Evolutionary conservation across 331 rosid species (phyloP).

Genomic region (Pyracantha coccinea): DNA sequence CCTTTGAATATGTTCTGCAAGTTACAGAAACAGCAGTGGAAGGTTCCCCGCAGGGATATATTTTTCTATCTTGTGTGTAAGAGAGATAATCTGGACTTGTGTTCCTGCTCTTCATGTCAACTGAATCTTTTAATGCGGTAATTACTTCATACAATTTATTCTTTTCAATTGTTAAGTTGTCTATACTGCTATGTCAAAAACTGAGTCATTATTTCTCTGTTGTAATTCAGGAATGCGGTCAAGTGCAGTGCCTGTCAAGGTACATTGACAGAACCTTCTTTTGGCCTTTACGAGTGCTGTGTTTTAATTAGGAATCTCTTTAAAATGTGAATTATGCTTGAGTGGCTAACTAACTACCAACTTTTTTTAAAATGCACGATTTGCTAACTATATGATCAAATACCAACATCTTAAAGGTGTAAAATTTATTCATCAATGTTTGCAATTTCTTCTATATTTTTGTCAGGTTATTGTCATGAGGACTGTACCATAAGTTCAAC

Average conservation of each 20-base stretch:
- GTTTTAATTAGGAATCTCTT: background rate
- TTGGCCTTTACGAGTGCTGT: background rate
- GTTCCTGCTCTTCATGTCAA: conserved; percentile 63
- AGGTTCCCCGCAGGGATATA: conserved; percentile 44
- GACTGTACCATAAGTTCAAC: conserved; percentile 52
- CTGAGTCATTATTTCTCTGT: conserved; percentile 16
- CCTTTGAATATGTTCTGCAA: conserved; percentile 25
- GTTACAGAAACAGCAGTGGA: conserved; percentile 38
- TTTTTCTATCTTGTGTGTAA: conserved; percentile 75
- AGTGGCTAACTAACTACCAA: too few species aligned
- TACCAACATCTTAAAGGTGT: background rate
- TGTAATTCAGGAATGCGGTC: conserved; percentile 57
- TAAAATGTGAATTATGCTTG: too few species aligned
- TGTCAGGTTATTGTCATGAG: conserved; percentile 68
- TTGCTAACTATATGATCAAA: background rate
- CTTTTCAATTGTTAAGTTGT: background rate
- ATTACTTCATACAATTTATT: conserved; percentile 1
- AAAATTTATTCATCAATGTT: background rate
- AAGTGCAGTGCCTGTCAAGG: conserved; percentile 84
- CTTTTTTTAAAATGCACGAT: background rate
- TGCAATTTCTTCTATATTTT: conserved; percentile 9
- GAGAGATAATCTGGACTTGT: conserved; percentile 65
- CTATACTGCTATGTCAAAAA: background rate
- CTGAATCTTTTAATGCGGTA: conserved; percentile 52
- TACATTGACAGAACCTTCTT: conserved; percentile 20